Evolutionary conservation across 1,284 basidiomycete genomes (phyloP).

Genomic region (Cutaneotrichosporon cutaneum): DNA sequence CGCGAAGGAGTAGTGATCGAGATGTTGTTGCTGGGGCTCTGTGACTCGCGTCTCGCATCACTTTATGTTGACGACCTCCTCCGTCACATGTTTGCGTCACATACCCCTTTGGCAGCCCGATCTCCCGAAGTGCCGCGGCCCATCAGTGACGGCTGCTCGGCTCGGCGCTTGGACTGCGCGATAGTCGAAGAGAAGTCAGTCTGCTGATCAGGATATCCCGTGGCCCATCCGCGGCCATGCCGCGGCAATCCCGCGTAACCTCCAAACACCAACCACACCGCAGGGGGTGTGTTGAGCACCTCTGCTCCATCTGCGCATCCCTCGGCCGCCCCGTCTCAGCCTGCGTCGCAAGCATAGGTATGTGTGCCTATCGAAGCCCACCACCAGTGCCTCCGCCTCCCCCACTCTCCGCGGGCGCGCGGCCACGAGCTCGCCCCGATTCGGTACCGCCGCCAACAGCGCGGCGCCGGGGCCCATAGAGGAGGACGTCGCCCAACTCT

Average conservation of each 20-base stretch:
- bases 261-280: too few species aligned
- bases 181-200: neutral
- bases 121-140: too few species aligned
- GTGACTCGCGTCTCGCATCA: neutral
- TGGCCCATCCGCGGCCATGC: neutral
- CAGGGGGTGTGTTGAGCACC: neutral
- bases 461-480: too few species aligned
- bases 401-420: too few species aligned
- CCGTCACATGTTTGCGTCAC: conserved; percentile 1
- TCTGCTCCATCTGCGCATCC: neutral
- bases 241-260: neutral
- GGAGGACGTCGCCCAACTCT: too few species aligned
- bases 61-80: conserved; percentile 1
- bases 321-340: too few species aligned
- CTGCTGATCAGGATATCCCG: neutral
- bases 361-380: too few species aligned
- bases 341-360: neutral
- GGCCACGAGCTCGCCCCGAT: too few species aligned
- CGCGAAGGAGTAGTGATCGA: neutral
- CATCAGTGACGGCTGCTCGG: too few species aligned
- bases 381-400: too few species aligned
- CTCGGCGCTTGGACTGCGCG: too few species aligned
- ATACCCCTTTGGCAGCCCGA: neutral
- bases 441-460: too few species aligned
- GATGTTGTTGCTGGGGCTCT: neutral